Evolutionary conservation across 2,329 filamentous ascomycete genomes (phyloP).

Genomic region (Mycosphaerella sp.): DNA sequence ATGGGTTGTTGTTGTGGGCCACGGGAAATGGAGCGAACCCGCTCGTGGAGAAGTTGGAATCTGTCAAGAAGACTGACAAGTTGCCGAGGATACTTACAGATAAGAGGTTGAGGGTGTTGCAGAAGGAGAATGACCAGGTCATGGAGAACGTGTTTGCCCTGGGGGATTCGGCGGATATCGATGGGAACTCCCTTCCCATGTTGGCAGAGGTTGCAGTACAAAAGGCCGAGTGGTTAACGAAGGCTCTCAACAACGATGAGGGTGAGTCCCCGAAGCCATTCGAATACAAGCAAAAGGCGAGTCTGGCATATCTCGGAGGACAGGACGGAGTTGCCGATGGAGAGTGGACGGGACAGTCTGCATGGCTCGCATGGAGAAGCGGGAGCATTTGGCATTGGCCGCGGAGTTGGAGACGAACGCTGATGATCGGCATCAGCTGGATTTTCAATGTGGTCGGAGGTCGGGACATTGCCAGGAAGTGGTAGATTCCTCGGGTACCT

Average conservation of each 20-base stretch:
- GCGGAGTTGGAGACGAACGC: conserved; percentile 28
- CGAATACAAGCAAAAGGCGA: conserved; percentile 35
- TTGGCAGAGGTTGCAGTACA: conserved; percentile 37
- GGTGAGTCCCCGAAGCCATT: conserved; percentile 25
- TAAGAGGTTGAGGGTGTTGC: conserved; percentile 28
- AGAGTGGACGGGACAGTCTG: conserved; percentile 38
- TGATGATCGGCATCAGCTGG: conserved; percentile 32
- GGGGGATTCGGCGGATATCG: conserved; percentile 38
- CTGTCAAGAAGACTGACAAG: conserved; percentile 31
- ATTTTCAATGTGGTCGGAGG: conserved; percentile 27
- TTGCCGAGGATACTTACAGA: conserved; percentile 36
- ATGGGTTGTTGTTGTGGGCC: conserved; percentile 38
- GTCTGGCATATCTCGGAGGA: conserved; percentile 39
- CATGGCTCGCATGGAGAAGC: conserved; percentile 42
- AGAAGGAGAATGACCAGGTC: conserved; percentile 21
- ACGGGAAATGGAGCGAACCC: conserved; percentile 35
- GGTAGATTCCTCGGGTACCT: conserved; percentile 5
- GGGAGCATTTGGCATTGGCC: conserved; percentile 31
- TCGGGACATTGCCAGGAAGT: conserved; percentile 30
- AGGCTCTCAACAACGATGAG: conserved; percentile 23
- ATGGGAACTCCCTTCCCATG: conserved; percentile 33
- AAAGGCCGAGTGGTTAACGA: conserved; percentile 35
- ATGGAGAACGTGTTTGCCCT: conserved; percentile 33
- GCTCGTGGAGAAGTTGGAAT: conserved; percentile 32
- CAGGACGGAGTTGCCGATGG: conserved; percentile 40